Evolutionary conservation across 202 grass and related monocot species (phyloP), one percentile per base, ranked within the genome.

Genomic region (Carex arenaria): DNA sequence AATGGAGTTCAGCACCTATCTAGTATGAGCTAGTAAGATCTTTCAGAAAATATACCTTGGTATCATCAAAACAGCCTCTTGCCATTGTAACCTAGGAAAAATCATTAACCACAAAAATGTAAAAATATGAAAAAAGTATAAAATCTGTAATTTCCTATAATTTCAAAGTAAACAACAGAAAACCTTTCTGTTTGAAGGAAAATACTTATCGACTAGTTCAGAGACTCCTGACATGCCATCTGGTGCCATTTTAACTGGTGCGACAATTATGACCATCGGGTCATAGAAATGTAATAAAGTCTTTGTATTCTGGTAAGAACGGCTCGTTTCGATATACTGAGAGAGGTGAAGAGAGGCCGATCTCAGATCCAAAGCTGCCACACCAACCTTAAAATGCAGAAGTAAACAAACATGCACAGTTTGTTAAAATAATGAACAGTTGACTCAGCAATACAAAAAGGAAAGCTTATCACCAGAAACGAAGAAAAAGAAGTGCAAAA

Each of bases 331-430:
- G 5, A 98, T 98, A 81, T 95, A 98, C 54, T 98, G 95, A 83
- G 92, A 98, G 60, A 98, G 87, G 61, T 98, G 91, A 51, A 98
- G 85, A 14, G 92, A 86, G 61, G 95, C 95, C 30, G 92, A 98
- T 93, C 95, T 90, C 83, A 98, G 91, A 87, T 98, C 95, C 83
- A 98, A 98, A 70, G 95, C 90, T 4, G 95, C 95, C 47, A 95
- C 86, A 1, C 95, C 92, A 83, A 98, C 91, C 95, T 95, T 68
- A 56, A 90, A 86, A 19, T 12, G 66, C 32, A 82, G 62, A 64
- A 4, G 68, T 9, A 77, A 56, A 2, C 52, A 77, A 77, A 77
- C 52, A 57, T 57, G 13, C 23, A n/a, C 15, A 75, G 9, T 57
- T 10, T 18, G 14, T 34, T 76, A 9, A 56, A 30, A 9, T 56